Evolutionary conservation across 139 green algal genomes (phyloP), one percentile per base, ranked within the genome.

Genomic region (Pycnococcus provasolii): DNA sequence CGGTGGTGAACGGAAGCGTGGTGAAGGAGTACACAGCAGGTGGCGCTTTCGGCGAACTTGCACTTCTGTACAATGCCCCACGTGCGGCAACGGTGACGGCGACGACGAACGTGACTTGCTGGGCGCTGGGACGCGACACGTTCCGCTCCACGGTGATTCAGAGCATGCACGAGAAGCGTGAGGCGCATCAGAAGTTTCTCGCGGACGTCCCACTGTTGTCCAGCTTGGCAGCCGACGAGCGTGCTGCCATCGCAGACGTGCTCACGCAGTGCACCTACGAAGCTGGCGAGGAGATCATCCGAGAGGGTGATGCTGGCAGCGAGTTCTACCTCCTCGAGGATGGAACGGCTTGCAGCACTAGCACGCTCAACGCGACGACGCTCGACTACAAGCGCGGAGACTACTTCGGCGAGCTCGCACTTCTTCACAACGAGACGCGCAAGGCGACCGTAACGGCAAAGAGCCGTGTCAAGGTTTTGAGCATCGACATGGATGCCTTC

Each of bases 21-120:
- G 7, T 11, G 4, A 42, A 15, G n/a, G 13, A 39, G n/a, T 15
- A 62, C 39, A 70, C 47, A 39, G 42, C 42, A 8, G 57, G 66
- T 7, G 39, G 39, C 42, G 66, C 66, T 0, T 96, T 96, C 78
- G 90, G 90, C 26, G 89, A 96, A 80, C 77, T 96, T 47, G 90
- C 89, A 1, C 77, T 96, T 69, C 79, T 96, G 64, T 96, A 95
- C 73, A 74, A 72, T 43, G 80, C 88, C 3, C 88, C 90, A 0
- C 82, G 90, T 1, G 87, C 88, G 1, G 90, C 90, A 2, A 95
- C 89, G 11, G 90, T 96, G 44, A 77, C 68, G 6, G 81, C 87
- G 40, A 79, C 71, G 0, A 76, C 79, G 1, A 64, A 73, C 26
- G 87, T 85, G 74, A 77, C 81, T 67, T 61, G 89, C 59, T 89